Base-by-base conservation (phyloP, 2,329 filamentous ascomycete genomes). In the Myriangium duriaei region DNA sequence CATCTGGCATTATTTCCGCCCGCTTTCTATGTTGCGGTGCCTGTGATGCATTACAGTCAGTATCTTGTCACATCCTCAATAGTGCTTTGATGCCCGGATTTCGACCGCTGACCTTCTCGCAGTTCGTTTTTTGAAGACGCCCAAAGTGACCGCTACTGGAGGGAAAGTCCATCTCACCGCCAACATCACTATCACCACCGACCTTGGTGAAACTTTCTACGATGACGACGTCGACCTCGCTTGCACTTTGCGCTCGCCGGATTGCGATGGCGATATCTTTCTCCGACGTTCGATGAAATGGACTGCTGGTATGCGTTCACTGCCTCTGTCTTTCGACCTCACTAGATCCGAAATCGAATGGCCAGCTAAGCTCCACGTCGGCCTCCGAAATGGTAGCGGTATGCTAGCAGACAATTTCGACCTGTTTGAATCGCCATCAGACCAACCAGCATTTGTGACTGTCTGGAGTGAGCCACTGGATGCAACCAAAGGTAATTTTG, bases 41-140 rank as follows among this genome's bases (percentile, higher is more conserved):
- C 41, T 32, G 42, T 11, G 15, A 48, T 49, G 46, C 44, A 47
- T 36, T 49, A 49, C 46, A 37, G 47, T 49, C 40, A 42, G 39
- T 41, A 11, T 29, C 7, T 29, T 18, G 12, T 26, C 15, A 5
- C 17, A 15, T 15, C 11, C 5, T 10, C n/a, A 15, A 16, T 17
- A 29, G 7, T 9, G 11, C 17, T 32, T 21, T 29, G 12, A 14
- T 21, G 12, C 14, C 12, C 5, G 2, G 11, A n/a, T 15, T 6
- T 4, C 4, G 9, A 10, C 11, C 13, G 15, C 37, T 40, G 21
- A 40, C 37, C 6, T 10, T 15, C 12, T 30, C 14, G 11, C 29
- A 54, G 53, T 82, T 49, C 76, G 78, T 43, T 80, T 81, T 49
- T 64, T 83, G 47, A 81, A 81, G 49, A 61, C 71, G 2, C 77